Evolutionary conservation across 306 rosid species (phyloP).

Genomic region (Nissolia schottii): DNA sequence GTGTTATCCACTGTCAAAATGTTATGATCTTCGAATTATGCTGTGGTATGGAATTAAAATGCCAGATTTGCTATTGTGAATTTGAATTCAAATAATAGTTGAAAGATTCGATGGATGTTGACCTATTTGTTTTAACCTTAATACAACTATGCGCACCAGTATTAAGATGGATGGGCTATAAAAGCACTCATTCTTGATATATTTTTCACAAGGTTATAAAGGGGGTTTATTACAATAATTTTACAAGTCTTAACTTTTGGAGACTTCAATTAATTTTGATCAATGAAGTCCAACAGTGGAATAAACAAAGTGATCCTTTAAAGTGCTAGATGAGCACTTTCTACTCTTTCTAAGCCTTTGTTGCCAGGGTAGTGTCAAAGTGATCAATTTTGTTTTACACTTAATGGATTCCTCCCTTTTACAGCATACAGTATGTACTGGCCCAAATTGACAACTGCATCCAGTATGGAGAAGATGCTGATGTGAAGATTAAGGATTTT

Average conservation of each 20-base stretch:
- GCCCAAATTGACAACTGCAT: slow-evolving; percentile 60
- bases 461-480: slow-evolving; percentile 76
- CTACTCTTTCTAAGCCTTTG: not conserved
- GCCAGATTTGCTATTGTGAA: not conserved
- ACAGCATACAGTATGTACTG: slow-evolving; percentile 56
- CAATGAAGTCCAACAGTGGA: not conserved
- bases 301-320: not conserved
- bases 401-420: slow-evolving; percentile 17
- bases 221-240: not conserved
- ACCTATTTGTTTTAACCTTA: not conserved
- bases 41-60: not conserved
- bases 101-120: not conserved
- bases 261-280: not conserved
- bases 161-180: not conserved
- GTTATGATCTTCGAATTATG: not conserved
- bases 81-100: not conserved
- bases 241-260: not conserved
- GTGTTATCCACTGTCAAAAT: no score
- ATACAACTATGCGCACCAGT: not conserved
- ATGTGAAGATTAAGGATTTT: slow-evolving; percentile 63
- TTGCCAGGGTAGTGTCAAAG: not conserved
- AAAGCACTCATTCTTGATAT: not conserved
- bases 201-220: not conserved
- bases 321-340: not conserved
- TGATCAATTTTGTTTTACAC: not conserved